phyloP scores from a whole-genome alignment of 108 stramenopile species.

The Cylindrotheca fusiformis region DNA sequence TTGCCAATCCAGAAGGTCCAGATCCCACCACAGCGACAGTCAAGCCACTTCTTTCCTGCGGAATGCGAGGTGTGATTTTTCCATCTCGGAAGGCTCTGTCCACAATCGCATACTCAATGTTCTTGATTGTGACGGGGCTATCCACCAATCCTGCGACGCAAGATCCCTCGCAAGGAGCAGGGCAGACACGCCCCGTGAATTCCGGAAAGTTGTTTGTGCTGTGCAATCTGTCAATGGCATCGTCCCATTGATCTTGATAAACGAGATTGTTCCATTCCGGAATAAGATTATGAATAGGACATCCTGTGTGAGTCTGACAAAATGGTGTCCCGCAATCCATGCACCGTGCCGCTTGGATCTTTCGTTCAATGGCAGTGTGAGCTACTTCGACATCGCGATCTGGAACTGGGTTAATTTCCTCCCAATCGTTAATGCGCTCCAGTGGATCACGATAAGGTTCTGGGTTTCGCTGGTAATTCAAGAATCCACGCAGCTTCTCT shows the following conservation, averaged over 20 bases:
- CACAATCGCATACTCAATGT: conserved; percentile 97
- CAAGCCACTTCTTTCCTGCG: conserved; percentile 89
- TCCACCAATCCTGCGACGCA: conserved; percentile 97
- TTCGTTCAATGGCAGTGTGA: conserved; percentile 88
- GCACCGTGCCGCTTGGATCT: conserved; percentile 93
- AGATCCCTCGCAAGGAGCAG: conserved; percentile 96
- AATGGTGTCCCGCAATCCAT: conserved; percentile 99
- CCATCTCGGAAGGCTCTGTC: conserved; percentile 95
- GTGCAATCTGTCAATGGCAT: conserved; percentile 92
- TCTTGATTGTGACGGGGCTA: conserved; percentile 94
- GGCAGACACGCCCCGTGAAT: conserved; percentile 97
- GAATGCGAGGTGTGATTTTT: conserved; percentile 87
- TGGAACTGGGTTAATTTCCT: conserved; percentile 87
- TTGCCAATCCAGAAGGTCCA: conserved; percentile 91
- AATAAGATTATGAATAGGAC: conserved; percentile 96
- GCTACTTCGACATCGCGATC: conserved; percentile 59
- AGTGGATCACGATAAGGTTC: conserved; percentile 94
- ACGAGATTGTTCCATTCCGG: conserved; percentile 98
- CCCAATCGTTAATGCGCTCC: conserved; percentile 92
- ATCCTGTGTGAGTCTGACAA: conserved; percentile 96
- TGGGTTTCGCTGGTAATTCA: conserved; percentile 95
- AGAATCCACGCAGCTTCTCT: conserved; percentile 91
- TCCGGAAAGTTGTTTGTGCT: conserved; percentile 99
- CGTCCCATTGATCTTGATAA: conserved; percentile 92
- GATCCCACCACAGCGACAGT: conserved; percentile 94